Evolutionary conservation across 2,329 filamentous ascomycete genomes (phyloP).

Genomic region (Hypoxylon sp.): DNA sequence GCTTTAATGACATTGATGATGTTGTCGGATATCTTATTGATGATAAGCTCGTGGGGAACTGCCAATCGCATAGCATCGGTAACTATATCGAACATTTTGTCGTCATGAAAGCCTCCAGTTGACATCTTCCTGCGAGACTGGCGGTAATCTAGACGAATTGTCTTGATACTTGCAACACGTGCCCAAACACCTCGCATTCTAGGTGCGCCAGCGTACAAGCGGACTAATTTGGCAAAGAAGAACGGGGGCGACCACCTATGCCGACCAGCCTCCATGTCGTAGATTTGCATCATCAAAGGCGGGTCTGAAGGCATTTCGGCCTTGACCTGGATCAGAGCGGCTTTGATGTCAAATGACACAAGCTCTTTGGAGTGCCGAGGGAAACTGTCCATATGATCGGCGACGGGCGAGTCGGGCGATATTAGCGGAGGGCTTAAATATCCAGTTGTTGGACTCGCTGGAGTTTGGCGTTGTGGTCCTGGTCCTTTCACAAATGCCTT

Average conservation of each 20-base stretch:
- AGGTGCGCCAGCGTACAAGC: slow-evolving; percentile 90
- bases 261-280: slow-evolving; percentile 83
- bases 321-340: slow-evolving; percentile 87
- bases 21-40: slow-evolving; percentile 95
- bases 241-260: slow-evolving; percentile 92
- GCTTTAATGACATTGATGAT: slow-evolving; percentile 90
- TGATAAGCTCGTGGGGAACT: slow-evolving; percentile 90
- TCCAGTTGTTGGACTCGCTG: slow-evolving; percentile 49
- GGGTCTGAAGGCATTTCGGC: slow-evolving; percentile 90
- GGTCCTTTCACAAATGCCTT: slow-evolving; percentile 75
- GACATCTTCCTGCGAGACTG: slow-evolving; percentile 79
- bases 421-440: slow-evolving; percentile 58
- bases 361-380: slow-evolving; percentile 70
- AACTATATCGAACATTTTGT: slow-evolving; percentile 86
- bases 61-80: slow-evolving; percentile 89
- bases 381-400: slow-evolving; percentile 53
- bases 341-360: slow-evolving; percentile 85
- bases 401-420: slow-evolving; percentile 54
- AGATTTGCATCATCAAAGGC: slow-evolving; percentile 90
- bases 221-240: slow-evolving; percentile 79
- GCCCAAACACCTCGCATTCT: slow-evolving; percentile 89
- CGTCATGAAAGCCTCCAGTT: slow-evolving; percentile 72
- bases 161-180: slow-evolving; percentile 85
- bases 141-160: slow-evolving; percentile 83
- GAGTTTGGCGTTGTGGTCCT: slow-evolving; percentile 50